Base-by-base conservation (phyloP, 1,284 basidiomycete genomes). In the Kwoniella shivajii region DNA sequence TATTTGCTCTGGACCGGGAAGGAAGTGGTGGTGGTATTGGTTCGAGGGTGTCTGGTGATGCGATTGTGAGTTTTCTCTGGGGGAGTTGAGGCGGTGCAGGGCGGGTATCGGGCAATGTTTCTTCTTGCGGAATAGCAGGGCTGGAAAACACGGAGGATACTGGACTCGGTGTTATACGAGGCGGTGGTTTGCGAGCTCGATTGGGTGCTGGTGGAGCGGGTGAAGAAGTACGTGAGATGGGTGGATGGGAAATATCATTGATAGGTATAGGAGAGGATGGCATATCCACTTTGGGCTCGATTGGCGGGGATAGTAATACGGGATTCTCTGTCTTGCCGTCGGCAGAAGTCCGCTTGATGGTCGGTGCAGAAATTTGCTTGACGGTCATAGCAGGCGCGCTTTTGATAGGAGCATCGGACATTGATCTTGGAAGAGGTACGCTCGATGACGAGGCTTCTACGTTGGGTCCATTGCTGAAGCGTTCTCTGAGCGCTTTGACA, bases 401-500 rank as follows among this genome's bases (percentile, higher is more conserved):
- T 5, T 42, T 14, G 22, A 22, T 45, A n/a, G 44, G 37, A n/a
- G 49, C 31, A 46, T 54, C 54, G 10, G 50, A 48, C 34, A 33
- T 37, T 16, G 44, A 56, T 18, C 34, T 41, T n/a, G 51, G 55
- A 16, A 54, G 54, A 11, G 52, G 29, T 5, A 37, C 45, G 24
- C 36, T 39, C 16, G 43, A 54, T 10, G 29, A 39, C 1, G 56
- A 47, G 4, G 58, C 26, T 38, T 43, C 60, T 36, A 46, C 52
- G 7, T 39, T 44, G 10, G 39, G 13, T 14, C 51, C 45, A 20
- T 20, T 33, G 24, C 41, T 53, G 43, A 69, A 72, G 0, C 63
- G 48, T 20, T 63, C 64, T 18, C 67, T 46, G 9, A 72, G 43
- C 5, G 67, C 49, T 51, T 60, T 61, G 38, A 72, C 70, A 1